These are phyloP conservation scores for Hymenoscyphus repandus DNA, from an alignment of 2,329 filamentous ascomycete genomes.

Conservation along the genomic window DNA sequence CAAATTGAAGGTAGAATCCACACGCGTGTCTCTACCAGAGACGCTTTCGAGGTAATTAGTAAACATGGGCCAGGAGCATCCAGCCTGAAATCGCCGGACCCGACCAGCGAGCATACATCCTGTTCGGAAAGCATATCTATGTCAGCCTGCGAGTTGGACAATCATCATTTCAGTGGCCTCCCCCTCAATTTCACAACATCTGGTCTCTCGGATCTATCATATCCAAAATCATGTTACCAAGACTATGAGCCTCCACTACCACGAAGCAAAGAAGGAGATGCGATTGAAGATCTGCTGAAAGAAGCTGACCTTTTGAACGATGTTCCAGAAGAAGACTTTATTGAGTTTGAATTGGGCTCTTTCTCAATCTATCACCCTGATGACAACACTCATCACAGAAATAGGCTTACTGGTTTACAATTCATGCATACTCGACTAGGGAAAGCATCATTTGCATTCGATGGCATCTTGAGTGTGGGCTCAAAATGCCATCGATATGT, in stretches of 20 bases:
- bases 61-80: too few species aligned
- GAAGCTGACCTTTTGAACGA: background rate
- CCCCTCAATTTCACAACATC: background rate
- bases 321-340: constrained; percentile 5
- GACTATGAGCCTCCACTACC: constrained; percentile 13
- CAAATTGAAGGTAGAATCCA: too few species aligned
- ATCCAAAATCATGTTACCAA: constrained; percentile 14
- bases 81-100: too few species aligned
- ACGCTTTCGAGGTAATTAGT: too few species aligned
- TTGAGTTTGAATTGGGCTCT: constrained; percentile 48
- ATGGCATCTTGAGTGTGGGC: constrained; percentile 51
- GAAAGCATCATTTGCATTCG: constrained; percentile 45
- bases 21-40: too few species aligned
- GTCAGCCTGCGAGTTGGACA: too few species aligned
- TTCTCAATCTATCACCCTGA: constrained; percentile 51
- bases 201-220: constrained; percentile 1
- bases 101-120: too few species aligned
- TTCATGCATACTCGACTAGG: constrained; percentile 39
- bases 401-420: constrained; percentile 52
- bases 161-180: too few species aligned
- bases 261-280: constrained; percentile 10
- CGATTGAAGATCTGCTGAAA: constrained; percentile 12
- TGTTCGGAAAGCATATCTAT: too few species aligned
- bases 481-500: constrained; percentile 44
- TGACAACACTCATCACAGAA: constrained; percentile 27